Percentiles rank a stretch among this genome's conserved stretches.
phyloP scores from a whole-genome alignment of 2,329 filamentous ascomycete genomes.

The Sporothrix variecibatus region DNA sequence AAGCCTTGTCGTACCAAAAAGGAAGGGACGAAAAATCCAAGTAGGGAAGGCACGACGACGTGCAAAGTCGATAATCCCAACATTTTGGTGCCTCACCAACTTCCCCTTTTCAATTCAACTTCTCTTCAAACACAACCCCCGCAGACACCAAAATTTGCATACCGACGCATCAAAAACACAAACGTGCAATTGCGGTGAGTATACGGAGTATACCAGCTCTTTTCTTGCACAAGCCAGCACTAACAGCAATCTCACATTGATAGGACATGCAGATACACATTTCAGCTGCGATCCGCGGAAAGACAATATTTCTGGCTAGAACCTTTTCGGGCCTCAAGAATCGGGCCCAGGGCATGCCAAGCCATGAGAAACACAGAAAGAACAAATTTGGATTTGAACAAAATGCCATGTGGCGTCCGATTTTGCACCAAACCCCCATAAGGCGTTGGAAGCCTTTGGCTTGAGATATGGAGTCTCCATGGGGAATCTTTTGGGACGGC shows the following conservation, averaged over 20 bases:
- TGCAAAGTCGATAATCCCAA: not conserved
- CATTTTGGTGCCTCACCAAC: not conserved
- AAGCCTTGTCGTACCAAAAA: not conserved
- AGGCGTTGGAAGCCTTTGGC: conserved; percentile 3
- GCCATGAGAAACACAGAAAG: not conserved
- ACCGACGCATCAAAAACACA: too few relatives aligned
- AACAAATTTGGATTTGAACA: not conserved
- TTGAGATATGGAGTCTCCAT: conserved; percentile 12
- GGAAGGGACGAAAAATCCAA: not conserved
- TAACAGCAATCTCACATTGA: not conserved
- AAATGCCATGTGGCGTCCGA: not conserved
- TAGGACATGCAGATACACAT: not conserved
- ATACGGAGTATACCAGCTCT: not conserved
- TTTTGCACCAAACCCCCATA: not conserved
- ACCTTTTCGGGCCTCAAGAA: not conserved
- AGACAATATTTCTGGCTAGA: not conserved
- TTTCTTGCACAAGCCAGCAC: not conserved
- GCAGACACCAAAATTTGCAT: not conserved
- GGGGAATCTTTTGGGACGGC: not conserved
- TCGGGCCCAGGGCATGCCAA: not conserved
- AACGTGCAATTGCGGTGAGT: not conserved
- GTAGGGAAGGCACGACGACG: conserved; percentile 1
- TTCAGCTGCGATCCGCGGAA: not conserved
- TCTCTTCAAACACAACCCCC: not conserved
- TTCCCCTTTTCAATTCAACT: not conserved